Evolutionary conservation across 306 rosid genomes (phyloP).

Genomic region (Crotalaria pallida): DNA sequence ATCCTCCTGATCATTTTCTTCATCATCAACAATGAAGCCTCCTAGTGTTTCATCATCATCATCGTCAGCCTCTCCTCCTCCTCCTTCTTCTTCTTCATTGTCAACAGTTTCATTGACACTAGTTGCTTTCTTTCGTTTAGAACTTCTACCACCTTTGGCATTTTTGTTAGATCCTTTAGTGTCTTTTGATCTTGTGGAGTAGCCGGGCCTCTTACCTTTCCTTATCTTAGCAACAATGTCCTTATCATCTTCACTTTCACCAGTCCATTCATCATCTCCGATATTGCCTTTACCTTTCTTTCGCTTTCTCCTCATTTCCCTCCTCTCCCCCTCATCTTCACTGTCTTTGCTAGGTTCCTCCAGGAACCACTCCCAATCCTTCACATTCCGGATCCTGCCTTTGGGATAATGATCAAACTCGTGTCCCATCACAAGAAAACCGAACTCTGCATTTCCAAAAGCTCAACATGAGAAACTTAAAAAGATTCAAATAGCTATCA

Average conservation of each 20-base stretch:
- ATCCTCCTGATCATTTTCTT: conserved; percentile 37
- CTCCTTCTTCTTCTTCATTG: conserved; percentile 26
- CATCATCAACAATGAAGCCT: conserved; percentile 65
- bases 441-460: conserved; percentile 63
- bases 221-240: conserved; percentile 35
- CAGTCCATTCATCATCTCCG: conserved; percentile 64
- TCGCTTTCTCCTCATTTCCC: conserved; percentile 37
- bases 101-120: conserved; percentile 23
- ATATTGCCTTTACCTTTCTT: conserved; percentile 29
- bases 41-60: conserved; percentile 58
- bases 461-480: not conserved
- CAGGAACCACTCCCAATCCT: conserved; percentile 81
- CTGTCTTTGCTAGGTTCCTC: conserved; percentile 52
- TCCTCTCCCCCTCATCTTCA: conserved; percentile 33
- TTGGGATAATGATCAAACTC: conserved; percentile 76
- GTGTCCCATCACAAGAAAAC: conserved; percentile 65
- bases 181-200: conserved; percentile 61
- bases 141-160: conserved; percentile 20
- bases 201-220: conserved; percentile 39
- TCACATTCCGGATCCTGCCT: conserved; percentile 41
- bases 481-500: not conserved
- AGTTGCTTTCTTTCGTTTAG: conserved; percentile 30
- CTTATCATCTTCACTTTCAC: conserved; percentile 53
- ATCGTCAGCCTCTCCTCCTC: not conserved
- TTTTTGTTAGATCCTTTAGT: conserved; percentile 8